Base-by-base conservation (phyloP, 306 rosid genomes). In the Prunus persica region DNA sequence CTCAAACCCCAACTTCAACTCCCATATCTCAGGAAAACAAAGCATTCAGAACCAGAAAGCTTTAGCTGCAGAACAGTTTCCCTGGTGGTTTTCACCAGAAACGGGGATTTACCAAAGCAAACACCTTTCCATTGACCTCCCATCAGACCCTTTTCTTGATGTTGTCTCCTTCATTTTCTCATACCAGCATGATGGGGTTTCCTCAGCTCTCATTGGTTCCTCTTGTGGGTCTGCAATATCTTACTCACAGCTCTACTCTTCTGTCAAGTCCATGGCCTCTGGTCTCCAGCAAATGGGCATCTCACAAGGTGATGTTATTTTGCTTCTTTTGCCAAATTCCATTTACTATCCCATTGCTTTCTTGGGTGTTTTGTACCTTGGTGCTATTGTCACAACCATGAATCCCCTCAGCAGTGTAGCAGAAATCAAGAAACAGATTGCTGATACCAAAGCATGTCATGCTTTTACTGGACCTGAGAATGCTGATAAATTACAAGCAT, bases 271-370 rank as follows among this genome's bases (percentile, higher is more conserved):
- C 67, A 28, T 90, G 86, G 96, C 98, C 47, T 86, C 82, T 75
- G 92, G 91, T 15, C 91, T 94, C 47, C 83, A 73, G 19, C 82
- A 83, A 7, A 46, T 87, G 73, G 95, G 97, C 41, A 68, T 94
- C 79, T 84, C 90, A 51, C 77, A 89, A 76, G 89, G 88, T 78
- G 92, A 86, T 13, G 89, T 94, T 8, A 88, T 92, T 72, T 50
- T 92, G 74, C 81, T 91, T 60, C 28, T 94, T 58, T 79, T 92
- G 60, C 98, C 97, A 1, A 94, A 92, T 80, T 86, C 91, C 78
- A 76, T 92, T 84, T 88, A 81, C 88, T 89, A 82, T 49, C 96
- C 98, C 61, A 71, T 90, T 67, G 61, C 87, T 67, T 82, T 92
- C 71, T 55, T 92, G 58, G 84, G 82, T 28, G 85, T 88, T 72